A percentile compares a stretch with the other conserved stretches of the same genome.
Evolutionary conservation across 345 rosid species (phyloP).

Genomic region (Rhodamnia argentea): DNA sequence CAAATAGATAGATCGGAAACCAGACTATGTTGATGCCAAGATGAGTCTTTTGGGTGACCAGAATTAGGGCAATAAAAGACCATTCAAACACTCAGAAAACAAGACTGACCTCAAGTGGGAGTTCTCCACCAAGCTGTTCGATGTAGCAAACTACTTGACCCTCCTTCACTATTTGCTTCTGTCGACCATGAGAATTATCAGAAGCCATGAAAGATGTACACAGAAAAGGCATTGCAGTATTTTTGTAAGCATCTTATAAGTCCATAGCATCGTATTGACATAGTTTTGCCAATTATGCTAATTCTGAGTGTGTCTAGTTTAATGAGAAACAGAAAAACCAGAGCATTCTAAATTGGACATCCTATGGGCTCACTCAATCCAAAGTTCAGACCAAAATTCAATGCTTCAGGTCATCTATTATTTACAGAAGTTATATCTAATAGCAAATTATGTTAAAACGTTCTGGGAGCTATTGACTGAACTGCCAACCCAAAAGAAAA

Average conservation of each 20-base stretch:
- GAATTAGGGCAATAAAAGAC: background rate
- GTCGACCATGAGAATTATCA: conserved; percentile 13
- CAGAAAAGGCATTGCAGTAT: background rate
- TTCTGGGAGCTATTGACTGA: background rate
- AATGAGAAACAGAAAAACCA: background rate
- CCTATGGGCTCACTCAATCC: background rate
- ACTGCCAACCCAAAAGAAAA: background rate
- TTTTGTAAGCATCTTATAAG: background rate
- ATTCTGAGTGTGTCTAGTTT: background rate
- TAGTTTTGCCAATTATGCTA: background rate
- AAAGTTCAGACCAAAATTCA: background rate
- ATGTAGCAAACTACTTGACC: conserved; percentile 84
- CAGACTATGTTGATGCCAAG: background rate
- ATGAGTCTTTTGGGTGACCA: background rate
- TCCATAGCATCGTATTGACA: background rate
- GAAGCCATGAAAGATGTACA: background rate
- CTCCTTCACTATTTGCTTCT: conserved; percentile 86
- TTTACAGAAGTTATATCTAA: background rate
- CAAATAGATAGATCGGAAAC: background rate
- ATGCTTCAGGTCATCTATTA: background rate
- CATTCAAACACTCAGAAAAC: background rate
- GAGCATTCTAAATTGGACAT: background rate
- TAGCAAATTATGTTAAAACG: background rate
- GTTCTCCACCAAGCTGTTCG: conserved; percentile 77
- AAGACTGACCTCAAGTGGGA: conserved; percentile 60